Conservation (phyloP, 768 basidiomycete species). For the Basidioascus undulatus region DNA sequence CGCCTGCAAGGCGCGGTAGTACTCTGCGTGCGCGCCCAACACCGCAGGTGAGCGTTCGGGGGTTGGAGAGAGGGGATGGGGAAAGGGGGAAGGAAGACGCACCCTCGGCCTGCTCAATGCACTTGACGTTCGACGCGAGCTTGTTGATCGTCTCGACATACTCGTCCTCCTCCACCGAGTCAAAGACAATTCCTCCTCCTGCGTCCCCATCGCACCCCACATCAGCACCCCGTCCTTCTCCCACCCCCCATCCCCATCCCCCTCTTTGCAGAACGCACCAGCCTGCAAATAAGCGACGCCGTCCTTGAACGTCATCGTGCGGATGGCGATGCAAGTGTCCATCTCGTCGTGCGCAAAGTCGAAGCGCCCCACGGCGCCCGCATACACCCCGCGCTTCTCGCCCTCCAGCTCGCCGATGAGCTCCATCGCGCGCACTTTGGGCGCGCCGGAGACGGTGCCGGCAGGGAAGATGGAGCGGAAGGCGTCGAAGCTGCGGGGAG, state of each 20-base stretch:
- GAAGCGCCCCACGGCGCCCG: conserved; percentile 91
- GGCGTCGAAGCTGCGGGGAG: conserved; percentile 55
- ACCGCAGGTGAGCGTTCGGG: too few species aligned
- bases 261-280: conserved; percentile 8
- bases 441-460: conserved; percentile 93
- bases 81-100: conserved; percentile 24
- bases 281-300: conserved; percentile 72
- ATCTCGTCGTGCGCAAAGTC: conserved; percentile 72
- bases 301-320: conserved; percentile 91
- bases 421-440: conserved; percentile 96
- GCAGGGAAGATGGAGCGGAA: conserved; percentile 98
- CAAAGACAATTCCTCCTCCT: conserved; percentile 89
- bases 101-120: conserved; percentile 75
- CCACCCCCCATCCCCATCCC: neutral
- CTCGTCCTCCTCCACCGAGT: conserved; percentile 94
- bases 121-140: conserved; percentile 58
- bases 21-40: too few species aligned
- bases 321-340: conserved; percentile 97
- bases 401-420: conserved; percentile 64
- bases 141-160: conserved; percentile 92
- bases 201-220: neutral
- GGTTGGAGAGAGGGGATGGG: neutral
- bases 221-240: neutral
- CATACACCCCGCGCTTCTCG: conserved; percentile 80
- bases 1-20: too few species aligned